Evolutionary conservation across 2,329 filamentous ascomycete genomes (phyloP), one percentile per base, ranked within the genome.

Genomic region (Aulographum hederae): DNA sequence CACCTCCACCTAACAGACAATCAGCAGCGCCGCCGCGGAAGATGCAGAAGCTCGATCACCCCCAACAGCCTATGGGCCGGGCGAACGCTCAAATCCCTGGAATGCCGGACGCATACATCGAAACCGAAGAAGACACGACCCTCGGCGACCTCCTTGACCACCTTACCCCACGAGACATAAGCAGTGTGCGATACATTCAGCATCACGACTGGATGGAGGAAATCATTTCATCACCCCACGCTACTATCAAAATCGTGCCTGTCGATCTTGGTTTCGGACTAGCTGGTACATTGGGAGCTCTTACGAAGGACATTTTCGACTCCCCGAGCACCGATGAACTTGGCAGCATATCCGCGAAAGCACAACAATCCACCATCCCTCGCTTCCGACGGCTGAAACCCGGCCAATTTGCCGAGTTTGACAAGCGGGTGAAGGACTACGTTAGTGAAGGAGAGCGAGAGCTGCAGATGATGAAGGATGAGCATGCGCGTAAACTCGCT

Each of bases 191-290:
- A 34, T 98, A 94, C 52, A 77, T 77, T 49, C 84, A 94, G 48
- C 91, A 98, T 45, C 86, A 98, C 46, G 82, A 93, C 51, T 95
- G 86, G 89, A 93, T 98, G 81, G 89, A 95, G 47, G 86, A 98
- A 54, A 75, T 98, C 18, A 69, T 95, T 33, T 81, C 79, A 1
- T 95, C 86, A 1, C 82, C 85, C 0, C 94, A 93, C 48, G 67
- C 78, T 16, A 78, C 86, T 38, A 69, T 68, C 31, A 81, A 91
- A 48, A 92, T 98, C 35, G 71, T 76, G 6, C 84, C 86, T 1
- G 72, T 84, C 3, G 85, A 93, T 48, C 68, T 95, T 20, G 84
- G 84, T 1, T 61, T 95, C 6, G 89, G 89, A 3, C 66, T 64
- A 8, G 60, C 61, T 54, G 89, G 89, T 23, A 78, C 85, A 51